A percentile compares a stretch with the other conserved stretches of the same genome.
Evolutionary conservation across 305 asterid genomes (phyloP).

Genomic region (Fraxinus greggii): DNA sequence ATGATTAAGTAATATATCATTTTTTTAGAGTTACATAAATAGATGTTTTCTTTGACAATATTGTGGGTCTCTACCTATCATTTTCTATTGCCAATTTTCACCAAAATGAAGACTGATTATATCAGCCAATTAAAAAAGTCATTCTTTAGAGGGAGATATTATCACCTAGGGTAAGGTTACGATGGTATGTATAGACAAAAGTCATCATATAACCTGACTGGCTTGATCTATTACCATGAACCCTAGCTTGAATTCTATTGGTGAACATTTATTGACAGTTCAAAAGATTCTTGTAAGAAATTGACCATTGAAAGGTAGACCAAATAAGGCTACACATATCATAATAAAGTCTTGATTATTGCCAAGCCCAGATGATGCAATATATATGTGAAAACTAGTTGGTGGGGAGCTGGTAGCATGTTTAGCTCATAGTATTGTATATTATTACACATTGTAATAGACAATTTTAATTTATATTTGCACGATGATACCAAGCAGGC

Average conservation of each 20-base stretch:
- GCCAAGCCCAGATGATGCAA: constrained; percentile 34
- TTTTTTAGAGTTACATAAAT: neutral
- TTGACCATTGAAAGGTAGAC: constrained; percentile 50
- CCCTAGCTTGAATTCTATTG: constrained; percentile 29
- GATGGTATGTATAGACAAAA: constrained; percentile 19
- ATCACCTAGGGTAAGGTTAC: neutral
- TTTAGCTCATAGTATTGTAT: neutral
- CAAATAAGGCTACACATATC: constrained; percentile 25
- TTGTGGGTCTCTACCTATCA: neutral
- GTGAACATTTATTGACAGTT: constrained; percentile 29
- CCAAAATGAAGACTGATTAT: neutral
- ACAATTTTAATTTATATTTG: neutral
- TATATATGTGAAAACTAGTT: neutral
- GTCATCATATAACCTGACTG: constrained; percentile 28
- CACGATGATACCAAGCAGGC: too few relatives aligned
- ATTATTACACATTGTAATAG: neutral
- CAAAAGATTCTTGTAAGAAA: constrained; percentile 48
- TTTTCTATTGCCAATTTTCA: neutral
- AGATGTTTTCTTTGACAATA: neutral
- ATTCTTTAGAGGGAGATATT: neutral
- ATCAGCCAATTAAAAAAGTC: neutral
- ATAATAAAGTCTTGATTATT: constrained; percentile 28
- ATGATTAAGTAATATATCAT: too few relatives aligned
- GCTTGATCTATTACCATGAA: constrained; percentile 36
- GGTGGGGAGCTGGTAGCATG: neutral